Evolutionary conservation across 331 rosid genomes (phyloP), one percentile per base, ranked within the genome.

Genomic region (Prunus yedoensis): DNA sequence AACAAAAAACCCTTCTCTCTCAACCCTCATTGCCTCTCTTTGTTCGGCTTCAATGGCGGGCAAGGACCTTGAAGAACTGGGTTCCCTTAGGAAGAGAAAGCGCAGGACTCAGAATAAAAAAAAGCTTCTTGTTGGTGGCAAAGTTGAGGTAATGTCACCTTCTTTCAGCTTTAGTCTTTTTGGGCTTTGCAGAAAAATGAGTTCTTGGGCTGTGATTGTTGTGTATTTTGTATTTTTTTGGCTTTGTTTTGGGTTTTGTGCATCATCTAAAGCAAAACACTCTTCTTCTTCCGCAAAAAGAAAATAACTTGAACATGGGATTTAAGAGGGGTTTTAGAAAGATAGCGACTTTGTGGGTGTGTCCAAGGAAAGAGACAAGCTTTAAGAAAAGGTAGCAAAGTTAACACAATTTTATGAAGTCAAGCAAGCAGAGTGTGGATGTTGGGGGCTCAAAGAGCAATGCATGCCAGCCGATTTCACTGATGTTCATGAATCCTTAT

Each of bases 71-170:
- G 70, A 25, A 59, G 68, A 74, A 11, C 67, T 74, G n/a, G 74
- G 32, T 18, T 15, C 46, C 52, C 25, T 9, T 4, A 54, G 52
- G 46, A 77, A 51, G 76, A 82, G 75, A 32, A 90, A 78, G 61
- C 79, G 87, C 2, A 83, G 74, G 79, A 63, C 62, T 10, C 57
- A 9, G 2, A 23, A 1, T 10, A 57, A 63, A 25, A 79, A 54
- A 62, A 90, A 84, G 68, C 89, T 91, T 66, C 16, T 57, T 21
- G 67, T 79, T 47, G 53, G 76, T 59, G 87, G 83, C 25, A 81
- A 54, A 78, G 93, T 94, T 1, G 98, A 94, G 98, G 98, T 94
- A 79, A 38, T 76, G 82, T 43, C n/a, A 18, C 53, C 64, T 10
- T 30, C 20, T 79, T 46, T 54, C 2, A 16, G 35, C 12, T 27